Percentiles rank a stretch among this genome's conserved stretches.
These are phyloP conservation scores for Xanthoconium stramineum DNA, from an alignment of 768 basidiomycete genomes.

Conservation along the genomic window DNA sequence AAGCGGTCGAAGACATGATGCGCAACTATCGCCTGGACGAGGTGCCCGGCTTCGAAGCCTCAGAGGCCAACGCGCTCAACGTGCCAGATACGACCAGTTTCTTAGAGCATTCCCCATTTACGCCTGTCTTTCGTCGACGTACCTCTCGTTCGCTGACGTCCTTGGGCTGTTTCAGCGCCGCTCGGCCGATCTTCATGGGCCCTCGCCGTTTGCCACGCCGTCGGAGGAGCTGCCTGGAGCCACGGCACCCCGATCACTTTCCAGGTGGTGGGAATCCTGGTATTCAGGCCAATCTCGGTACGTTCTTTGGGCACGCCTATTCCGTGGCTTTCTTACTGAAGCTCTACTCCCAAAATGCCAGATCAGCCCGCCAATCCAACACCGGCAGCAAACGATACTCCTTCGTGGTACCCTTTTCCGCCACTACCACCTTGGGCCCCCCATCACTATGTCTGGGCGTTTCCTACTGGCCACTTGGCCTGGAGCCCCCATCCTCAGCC, in stretches of 20 bases:
- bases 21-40: conserved; percentile 21
- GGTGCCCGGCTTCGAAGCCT: conserved; percentile 14
- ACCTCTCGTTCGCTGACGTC: neutral
- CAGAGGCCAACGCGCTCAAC: neutral
- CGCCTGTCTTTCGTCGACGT: conserved; percentile 18
- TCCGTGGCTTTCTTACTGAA: conserved; percentile 1
- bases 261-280: conserved; percentile 22
- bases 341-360: neutral
- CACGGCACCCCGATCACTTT: conserved; percentile 10
- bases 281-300: conserved; percentile 18
- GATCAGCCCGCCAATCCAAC: conserved; percentile 5
- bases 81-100: conserved; percentile 12
- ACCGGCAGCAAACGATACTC: neutral
- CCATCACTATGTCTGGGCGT: conserved; percentile 23
- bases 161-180: neutral
- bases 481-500: conserved; percentile 26
- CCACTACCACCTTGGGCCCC: conserved; percentile 18
- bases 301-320: neutral
- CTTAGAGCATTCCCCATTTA: conserved; percentile 15
- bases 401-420: neutral
- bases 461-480: conserved; percentile 23
- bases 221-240: conserved; percentile 3
- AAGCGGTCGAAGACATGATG: conserved; percentile 23
- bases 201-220: conserved; percentile 9
- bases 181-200: conserved; percentile 14